These are phyloP conservation scores for Aureobasidium sp. DNA, from an alignment of 2,329 filamentous ascomycete genomes.

Conservation along the genomic window DNA sequence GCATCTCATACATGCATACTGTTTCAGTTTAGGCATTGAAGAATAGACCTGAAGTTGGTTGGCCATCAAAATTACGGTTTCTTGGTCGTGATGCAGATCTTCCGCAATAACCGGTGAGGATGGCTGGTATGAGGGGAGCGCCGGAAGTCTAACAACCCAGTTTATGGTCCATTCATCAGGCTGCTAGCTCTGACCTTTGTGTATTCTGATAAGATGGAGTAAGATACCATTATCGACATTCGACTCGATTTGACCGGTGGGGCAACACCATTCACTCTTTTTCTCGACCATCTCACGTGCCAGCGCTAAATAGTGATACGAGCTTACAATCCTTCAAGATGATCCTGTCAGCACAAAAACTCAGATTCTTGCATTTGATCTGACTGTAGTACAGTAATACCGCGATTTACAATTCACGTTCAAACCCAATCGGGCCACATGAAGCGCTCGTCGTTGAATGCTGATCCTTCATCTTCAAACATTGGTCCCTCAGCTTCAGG, in stretches of 20 bases:
- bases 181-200: too few relatives aligned
- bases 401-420: background rate
- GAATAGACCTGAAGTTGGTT: background rate
- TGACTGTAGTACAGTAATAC: background rate
- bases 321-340: background rate
- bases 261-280: background rate
- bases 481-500: conserved; percentile 13
- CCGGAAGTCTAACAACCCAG: background rate
- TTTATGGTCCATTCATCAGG: too few relatives aligned
- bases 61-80: background rate
- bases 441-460: background rate
- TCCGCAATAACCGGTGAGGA: background rate
- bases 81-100: background rate
- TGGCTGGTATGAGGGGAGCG: background rate
- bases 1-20: too few relatives aligned
- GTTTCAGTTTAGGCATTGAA: background rate
- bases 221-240: background rate
- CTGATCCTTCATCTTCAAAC: background rate
- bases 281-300: background rate
- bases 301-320: background rate
- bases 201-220: background rate
- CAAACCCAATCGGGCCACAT: conserved; percentile 9
- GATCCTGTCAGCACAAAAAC: background rate
- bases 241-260: background rate
- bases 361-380: background rate